A percentile compares a stretch with the other conserved stretches of the same genome.
Evolutionary conservation across 371 early-diverging fungal genomes (phyloP).

Genomic region (Mortierella sp.): DNA sequence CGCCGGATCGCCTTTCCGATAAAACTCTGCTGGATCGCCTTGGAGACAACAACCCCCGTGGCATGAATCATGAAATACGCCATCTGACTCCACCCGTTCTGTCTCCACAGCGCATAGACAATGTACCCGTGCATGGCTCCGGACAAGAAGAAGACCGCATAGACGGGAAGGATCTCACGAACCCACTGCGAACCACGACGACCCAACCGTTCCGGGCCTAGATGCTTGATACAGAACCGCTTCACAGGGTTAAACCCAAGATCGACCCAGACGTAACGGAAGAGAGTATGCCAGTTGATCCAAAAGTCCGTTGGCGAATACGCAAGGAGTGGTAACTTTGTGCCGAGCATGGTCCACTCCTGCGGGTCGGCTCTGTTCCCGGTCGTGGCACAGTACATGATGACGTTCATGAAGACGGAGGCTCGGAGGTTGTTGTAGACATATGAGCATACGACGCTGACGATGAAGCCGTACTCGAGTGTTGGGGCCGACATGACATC

Average conservation of each 20-base stretch:
- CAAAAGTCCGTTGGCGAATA: slow-evolving; percentile 41
- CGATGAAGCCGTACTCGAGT: slow-evolving; percentile 19
- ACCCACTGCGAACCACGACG: slow-evolving; percentile 1
- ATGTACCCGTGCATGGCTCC: slow-evolving; percentile 38
- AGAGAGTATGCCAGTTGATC: slow-evolving; percentile 50
- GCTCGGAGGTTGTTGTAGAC: slow-evolving; percentile 25
- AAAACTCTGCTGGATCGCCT: slow-evolving; percentile 18
- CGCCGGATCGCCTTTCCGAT: slow-evolving; percentile 11
- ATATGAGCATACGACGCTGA: slow-evolving; percentile 5
- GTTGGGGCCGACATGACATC: slow-evolving; percentile 9
- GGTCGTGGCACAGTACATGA: slow-evolving; percentile 18
- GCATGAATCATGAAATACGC: slow-evolving; percentile 42
- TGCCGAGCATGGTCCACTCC: slow-evolving; percentile 45
- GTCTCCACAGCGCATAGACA: slow-evolving; percentile 37
- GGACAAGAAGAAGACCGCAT: slow-evolving; percentile 41
- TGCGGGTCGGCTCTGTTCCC: slow-evolving; percentile 14
- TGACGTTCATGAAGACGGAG: slow-evolving; percentile 14
- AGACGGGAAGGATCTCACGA: slow-evolving; percentile 23
- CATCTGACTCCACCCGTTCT: slow-evolving; percentile 30
- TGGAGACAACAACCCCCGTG: slow-evolving; percentile 32
- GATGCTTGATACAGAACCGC: slow-evolving; percentile 17
- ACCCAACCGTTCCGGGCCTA: slow-evolving; percentile 27
- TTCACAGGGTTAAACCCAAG: slow-evolving; percentile 35
- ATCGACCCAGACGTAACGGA: slow-evolving; percentile 54
- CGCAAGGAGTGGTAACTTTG: slow-evolving; percentile 42